phyloP scores from a whole-genome alignment of 2,329 filamentous ascomycete species.

The Davidsoniella neocaledoniae region DNA sequence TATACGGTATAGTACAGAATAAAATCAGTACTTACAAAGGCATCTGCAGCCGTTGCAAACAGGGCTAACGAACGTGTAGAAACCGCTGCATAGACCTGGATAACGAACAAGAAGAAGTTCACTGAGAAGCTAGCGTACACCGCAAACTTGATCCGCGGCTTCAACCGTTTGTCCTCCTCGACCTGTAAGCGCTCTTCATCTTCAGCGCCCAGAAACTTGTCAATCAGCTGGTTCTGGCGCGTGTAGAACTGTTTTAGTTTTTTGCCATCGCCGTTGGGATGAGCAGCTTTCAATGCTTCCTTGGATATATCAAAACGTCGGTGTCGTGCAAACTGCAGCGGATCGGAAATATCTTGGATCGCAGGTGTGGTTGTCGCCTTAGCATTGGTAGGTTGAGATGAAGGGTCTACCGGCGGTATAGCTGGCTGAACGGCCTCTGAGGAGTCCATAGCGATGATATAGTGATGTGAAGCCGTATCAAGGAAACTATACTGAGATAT shows the following conservation, averaged over 20 bases:
- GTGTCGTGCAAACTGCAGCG: conserved; percentile 24
- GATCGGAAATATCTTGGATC: conserved; percentile 17
- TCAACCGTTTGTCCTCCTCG: conserved; percentile 33
- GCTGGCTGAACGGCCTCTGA: not conserved
- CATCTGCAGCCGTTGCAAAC: conserved; percentile 49
- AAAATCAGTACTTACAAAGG: conserved; percentile 28
- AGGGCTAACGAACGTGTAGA: conserved; percentile 43
- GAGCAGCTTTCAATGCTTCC: conserved; percentile 17
- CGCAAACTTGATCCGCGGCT: conserved; percentile 34
- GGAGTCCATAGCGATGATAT: not conserved
- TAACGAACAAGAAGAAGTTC: conserved; percentile 37
- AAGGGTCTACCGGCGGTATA: not conserved
- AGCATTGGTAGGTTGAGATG: not conserved
- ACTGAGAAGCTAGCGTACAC: conserved; percentile 33
- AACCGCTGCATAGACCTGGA: conserved; percentile 41
- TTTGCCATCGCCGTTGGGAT: conserved; percentile 27
- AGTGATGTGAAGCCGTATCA: no score
- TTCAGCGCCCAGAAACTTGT: conserved; percentile 35
- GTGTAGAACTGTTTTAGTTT: conserved; percentile 31
- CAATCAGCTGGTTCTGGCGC: conserved; percentile 31
- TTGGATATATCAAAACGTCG: conserved; percentile 18
- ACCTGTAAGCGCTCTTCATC: conserved; percentile 36
- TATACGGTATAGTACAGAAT: not conserved
- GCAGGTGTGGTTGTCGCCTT: not conserved
- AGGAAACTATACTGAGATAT: not conserved